phyloP scores from a whole-genome alignment of 345 rosid genomes.

The Ricinus communis region DNA sequence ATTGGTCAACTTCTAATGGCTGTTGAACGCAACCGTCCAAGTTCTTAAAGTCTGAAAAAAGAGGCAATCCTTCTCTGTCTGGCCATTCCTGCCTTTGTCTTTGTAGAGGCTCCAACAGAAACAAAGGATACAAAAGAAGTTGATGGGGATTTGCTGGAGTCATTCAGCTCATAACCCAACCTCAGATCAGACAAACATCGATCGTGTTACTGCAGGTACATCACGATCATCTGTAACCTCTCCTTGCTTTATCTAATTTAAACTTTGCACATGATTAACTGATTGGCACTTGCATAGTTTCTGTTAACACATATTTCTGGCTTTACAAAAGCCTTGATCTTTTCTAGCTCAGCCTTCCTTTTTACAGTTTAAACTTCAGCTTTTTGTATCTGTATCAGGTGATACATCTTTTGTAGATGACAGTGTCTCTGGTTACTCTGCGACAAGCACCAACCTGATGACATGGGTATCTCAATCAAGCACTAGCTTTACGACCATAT shows the following conservation, averaged over 20 bases:
- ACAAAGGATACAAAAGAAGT: not conserved
- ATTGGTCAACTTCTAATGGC: no score
- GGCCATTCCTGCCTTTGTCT: no score
- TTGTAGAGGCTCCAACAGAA: not conserved
- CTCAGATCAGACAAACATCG: not conserved
- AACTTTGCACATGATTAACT: no score
- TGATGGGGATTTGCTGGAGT: constrained; percentile 15
- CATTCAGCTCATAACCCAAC: not conserved
- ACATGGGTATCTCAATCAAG: constrained; percentile 18
- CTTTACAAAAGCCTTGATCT: no score
- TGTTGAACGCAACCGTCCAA: no score
- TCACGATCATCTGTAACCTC: not conserved
- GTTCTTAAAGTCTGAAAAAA: no score
- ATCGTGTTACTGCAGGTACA: not conserved
- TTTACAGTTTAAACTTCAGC: no score
- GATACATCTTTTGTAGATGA: not conserved
- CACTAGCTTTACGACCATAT: not conserved
- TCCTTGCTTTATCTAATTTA: not conserved
- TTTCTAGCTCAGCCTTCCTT: no score
- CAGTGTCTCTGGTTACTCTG: not conserved
- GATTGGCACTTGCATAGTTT: not conserved
- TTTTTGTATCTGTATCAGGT: not conserved
- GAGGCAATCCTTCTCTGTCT: no score
- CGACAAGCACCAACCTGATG: constrained; percentile 4
- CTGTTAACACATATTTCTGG: not conserved